A percentile compares a stretch with the other conserved stretches of the same genome.
Evolutionary conservation across 2,329 filamentous ascomycete genomes (phyloP).

Genomic region (Nigrospora osmanthi): DNA sequence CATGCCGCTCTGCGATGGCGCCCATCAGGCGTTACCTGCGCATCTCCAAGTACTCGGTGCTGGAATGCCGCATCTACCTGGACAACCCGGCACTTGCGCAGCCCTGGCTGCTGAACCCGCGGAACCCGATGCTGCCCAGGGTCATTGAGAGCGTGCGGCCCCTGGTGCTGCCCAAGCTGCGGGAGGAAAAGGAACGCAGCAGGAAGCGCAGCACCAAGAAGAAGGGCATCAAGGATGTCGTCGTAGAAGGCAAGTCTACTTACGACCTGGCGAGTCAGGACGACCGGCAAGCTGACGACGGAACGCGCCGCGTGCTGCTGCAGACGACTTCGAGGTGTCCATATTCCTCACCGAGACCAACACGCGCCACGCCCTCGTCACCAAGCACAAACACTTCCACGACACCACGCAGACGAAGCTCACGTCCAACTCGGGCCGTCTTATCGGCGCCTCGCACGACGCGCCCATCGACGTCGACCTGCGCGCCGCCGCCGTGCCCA

Average conservation of each 20-base stretch:
- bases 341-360: slow-evolving; percentile 86
- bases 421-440: slow-evolving; percentile 54
- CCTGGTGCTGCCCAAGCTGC: slow-evolving; percentile 80
- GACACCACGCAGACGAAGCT: slow-evolving; percentile 45
- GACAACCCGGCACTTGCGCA: slow-evolving; percentile 79
- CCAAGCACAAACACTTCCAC: slow-evolving; percentile 73
- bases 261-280: not conserved
- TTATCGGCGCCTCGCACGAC: slow-evolving; percentile 49
- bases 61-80: slow-evolving; percentile 95
- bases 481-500: slow-evolving; percentile 23
- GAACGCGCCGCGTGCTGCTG: slow-evolving; percentile 1
- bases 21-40: slow-evolving; percentile 83
- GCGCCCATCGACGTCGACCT: slow-evolving; percentile 44
- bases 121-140: slow-evolving; percentile 67
- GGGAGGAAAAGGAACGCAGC: slow-evolving; percentile 58
- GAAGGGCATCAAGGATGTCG: slow-evolving; percentile 79
- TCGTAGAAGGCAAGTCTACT: slow-evolving; percentile 61
- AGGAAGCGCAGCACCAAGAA: slow-evolving; percentile 63
- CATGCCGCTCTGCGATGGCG: slow-evolving; percentile 50
- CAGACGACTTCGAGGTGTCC: slow-evolving; percentile 92
- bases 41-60: slow-evolving; percentile 85
- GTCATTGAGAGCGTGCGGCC: slow-evolving; percentile 82
- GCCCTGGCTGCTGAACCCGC: slow-evolving; percentile 75
- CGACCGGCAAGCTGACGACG: not conserved
- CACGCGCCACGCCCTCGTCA: slow-evolving; percentile 77